phyloP scores from a whole-genome alignment of 2,329 filamentous ascomycete species.

The Stachybotrys elegans region DNA sequence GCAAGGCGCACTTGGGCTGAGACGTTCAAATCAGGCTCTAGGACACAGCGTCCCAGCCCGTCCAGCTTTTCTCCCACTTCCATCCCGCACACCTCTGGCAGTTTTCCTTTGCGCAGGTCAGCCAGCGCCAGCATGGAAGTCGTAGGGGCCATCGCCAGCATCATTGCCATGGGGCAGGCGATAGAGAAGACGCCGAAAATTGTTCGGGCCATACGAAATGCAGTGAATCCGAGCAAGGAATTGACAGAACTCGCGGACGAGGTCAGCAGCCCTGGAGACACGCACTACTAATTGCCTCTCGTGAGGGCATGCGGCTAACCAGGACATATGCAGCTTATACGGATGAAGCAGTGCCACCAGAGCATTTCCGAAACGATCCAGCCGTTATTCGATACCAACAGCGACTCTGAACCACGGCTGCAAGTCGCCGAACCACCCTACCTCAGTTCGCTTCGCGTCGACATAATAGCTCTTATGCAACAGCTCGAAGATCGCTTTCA shows the following conservation, averaged over 20 bases:
- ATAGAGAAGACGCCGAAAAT: background rate
- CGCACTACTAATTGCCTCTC: background rate
- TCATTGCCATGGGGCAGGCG: background rate
- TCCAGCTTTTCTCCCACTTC: too few relatives aligned
- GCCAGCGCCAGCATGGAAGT: too few relatives aligned
- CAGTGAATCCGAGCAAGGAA: background rate
- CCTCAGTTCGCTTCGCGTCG: background rate
- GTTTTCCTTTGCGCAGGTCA: too few relatives aligned
- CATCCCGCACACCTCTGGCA: too few relatives aligned
- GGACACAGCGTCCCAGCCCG: too few relatives aligned
- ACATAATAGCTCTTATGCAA: background rate
- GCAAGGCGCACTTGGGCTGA: too few relatives aligned
- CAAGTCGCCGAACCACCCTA: background rate
- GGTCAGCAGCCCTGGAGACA: background rate
- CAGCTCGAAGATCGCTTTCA: background rate
- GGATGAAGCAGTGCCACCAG: background rate
- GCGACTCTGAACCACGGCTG: background rate
- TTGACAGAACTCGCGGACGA: background rate
- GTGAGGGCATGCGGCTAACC: background rate
- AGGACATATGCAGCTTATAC: background rate
- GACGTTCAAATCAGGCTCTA: too few relatives aligned
- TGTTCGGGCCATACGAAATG: background rate
- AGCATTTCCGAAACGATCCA: background rate
- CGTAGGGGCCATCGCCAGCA: background rate
- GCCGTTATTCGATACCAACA: background rate